phyloP scores from a whole-genome alignment of 495 filamentous ascomycete genomes.

The Aspergillus bridgeri region DNA sequence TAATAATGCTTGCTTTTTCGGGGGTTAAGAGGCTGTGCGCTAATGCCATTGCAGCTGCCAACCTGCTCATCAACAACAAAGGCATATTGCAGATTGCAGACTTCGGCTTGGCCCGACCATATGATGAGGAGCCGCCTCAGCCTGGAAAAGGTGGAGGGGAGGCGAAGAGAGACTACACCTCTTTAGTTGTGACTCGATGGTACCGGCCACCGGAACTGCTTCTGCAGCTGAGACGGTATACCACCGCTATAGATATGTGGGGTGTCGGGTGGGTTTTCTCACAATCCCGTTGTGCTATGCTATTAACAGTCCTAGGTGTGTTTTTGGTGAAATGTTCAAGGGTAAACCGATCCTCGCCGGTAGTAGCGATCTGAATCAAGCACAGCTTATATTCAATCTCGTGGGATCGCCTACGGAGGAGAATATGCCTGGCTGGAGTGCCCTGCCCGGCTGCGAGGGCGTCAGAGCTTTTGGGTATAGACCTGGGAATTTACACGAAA shows the following conservation, averaged over 20 bases:
- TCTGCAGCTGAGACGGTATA: slow-evolving; percentile 81
- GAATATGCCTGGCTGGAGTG: slow-evolving; percentile 88
- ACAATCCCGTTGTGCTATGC: background rate
- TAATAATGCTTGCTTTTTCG: slow-evolving; percentile 20
- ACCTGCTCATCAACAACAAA: slow-evolving; percentile 91
- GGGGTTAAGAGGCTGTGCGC: background rate
- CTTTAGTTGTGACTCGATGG: slow-evolving; percentile 93
- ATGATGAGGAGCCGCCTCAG: slow-evolving; percentile 78
- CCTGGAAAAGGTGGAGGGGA: slow-evolving; percentile 79
- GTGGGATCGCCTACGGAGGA: slow-evolving; percentile 87
- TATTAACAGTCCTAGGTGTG: slow-evolving; percentile 58
- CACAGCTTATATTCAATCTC: slow-evolving; percentile 88
- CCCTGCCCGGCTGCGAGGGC: slow-evolving; percentile 75
- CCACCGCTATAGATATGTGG: slow-evolving; percentile 97
- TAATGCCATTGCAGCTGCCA: slow-evolving; percentile 61
- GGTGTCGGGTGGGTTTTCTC: slow-evolving; percentile 72
- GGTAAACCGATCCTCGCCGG: slow-evolving; percentile 90
- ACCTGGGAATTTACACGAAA: slow-evolving; percentile 61
- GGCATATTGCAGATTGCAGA: slow-evolving; percentile 96
- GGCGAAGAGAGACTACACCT: slow-evolving; percentile 86
- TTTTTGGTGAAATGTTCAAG: slow-evolving; percentile 97
- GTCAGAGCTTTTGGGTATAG: slow-evolving; percentile 62
- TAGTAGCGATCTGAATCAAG: slow-evolving; percentile 83
- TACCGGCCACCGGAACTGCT: slow-evolving; percentile 94
- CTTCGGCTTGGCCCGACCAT: slow-evolving; percentile 92